Evolutionary conservation across 108 stramenopile species (phyloP), one percentile per base, ranked within the genome.

Genomic region (Cyclotella cryptica): DNA sequence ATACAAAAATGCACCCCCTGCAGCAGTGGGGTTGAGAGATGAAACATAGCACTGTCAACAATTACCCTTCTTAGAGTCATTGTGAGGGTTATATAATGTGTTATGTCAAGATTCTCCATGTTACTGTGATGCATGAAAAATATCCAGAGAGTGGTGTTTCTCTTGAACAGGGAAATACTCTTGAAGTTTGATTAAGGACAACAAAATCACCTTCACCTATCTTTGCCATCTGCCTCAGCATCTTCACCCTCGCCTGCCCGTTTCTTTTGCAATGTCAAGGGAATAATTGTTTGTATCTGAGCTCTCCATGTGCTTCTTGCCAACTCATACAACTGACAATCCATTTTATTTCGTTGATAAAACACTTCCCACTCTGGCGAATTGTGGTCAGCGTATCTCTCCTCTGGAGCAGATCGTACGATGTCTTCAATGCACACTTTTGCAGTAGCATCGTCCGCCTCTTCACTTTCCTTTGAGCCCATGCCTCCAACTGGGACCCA

Each of bases 211-310:
- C 6, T 35, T 35, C 35, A 35, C 4, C 4, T 49, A 7, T 58
- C 27, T 13, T 58, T 58, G 17, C 76, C 79, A 18, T 84, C 60
- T 30, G 75, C 63, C 27, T 75, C 58, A 13, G 78, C 80, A 8
- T 81, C 80, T 24, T 81, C 77, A 29, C 65, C 71, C 42, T 75
- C 75, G 2, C 84, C 71, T 1, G 71, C 77, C 60, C 86, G 54
- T 28, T 49, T 15, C 68, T 73, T 72, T 54, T 87, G 86, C 61
- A 82, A 26, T 42, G 66, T 60, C 51, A 75, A 77, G 6, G 86
- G 84, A 63, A 87, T 78, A 21, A 85, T 75, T 10, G 86, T 87
- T 51, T 87, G 86, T 21, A 85, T 87, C 57, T 87, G 86, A 28
- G 80, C 84, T 35, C 86, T 77, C 86, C 86, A 87, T 30, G 84